phyloP scores from a whole-genome alignment of 2,329 filamentous ascomycete genomes.

The Ophiosphaerella herpotricha region DNA sequence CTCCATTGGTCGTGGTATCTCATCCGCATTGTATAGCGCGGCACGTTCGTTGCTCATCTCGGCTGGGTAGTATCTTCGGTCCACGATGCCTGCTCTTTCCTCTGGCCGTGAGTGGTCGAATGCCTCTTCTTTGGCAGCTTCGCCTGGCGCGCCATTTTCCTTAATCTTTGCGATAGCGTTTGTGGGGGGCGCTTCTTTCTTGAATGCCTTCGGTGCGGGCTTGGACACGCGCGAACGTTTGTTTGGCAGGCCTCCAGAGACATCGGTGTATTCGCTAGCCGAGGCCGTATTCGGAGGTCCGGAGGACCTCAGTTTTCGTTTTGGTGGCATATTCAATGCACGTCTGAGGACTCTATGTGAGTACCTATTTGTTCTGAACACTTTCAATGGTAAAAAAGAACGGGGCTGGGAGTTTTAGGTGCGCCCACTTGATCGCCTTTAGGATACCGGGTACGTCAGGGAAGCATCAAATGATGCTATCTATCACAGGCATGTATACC shows the following conservation, averaged over 20 bases:
- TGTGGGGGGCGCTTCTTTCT: slow-evolving; percentile 12
- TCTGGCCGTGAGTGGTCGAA: slow-evolving; percentile 47
- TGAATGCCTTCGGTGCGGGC: slow-evolving; percentile 30
- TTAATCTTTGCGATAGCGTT: slow-evolving; percentile 15
- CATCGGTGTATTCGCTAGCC: slow-evolving; percentile 41
- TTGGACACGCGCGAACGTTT: slow-evolving; percentile 43
- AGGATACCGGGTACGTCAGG: too few relatives aligned
- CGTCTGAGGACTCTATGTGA: neutral
- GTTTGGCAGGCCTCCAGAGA: slow-evolving; percentile 39
- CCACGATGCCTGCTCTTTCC: slow-evolving; percentile 48
- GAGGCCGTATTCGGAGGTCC: slow-evolving; percentile 41
- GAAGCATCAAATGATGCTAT: too few relatives aligned
- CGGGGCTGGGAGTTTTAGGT: too few relatives aligned
- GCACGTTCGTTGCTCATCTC: slow-evolving; percentile 86
- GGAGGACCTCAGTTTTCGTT: slow-evolving; percentile 15
- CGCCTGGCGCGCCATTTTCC: slow-evolving; percentile 23
- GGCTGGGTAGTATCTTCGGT: slow-evolving; percentile 74
- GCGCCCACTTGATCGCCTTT: too few relatives aligned
- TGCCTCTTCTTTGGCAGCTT: slow-evolving; percentile 10
- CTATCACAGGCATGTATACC: too few relatives aligned
- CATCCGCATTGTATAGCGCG: slow-evolving; percentile 70
- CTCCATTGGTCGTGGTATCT: slow-evolving; percentile 74
- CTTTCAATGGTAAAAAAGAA: neutral
- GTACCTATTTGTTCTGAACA: too few relatives aligned
- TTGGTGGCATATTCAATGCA: slow-evolving; percentile 21